phyloP scores from a whole-genome alignment of 1,284 basidiomycete species.

The Rhodotorula sp. region DNA sequence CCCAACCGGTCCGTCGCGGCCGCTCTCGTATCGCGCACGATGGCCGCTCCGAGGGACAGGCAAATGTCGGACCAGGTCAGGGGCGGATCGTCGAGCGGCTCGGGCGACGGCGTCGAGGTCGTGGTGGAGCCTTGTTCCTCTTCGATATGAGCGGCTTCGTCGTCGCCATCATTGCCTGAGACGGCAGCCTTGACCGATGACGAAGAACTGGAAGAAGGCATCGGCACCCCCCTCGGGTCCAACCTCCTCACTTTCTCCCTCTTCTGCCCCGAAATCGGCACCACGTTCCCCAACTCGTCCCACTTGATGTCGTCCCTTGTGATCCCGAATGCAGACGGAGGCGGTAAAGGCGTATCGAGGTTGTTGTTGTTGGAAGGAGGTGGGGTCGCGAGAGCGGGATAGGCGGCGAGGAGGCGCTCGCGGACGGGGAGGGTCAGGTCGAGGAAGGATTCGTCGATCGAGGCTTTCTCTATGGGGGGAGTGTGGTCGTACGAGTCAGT shows the following conservation, averaged over 20 bases:
- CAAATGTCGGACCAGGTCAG: conserved; percentile 90
- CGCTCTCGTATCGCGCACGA: conserved; percentile 72
- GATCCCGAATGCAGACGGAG: conserved; percentile 53
- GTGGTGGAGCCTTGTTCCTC: not conserved
- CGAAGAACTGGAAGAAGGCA: conserved; percentile 17
- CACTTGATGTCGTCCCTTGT: conserved; percentile 66
- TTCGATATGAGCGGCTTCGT: not conserved
- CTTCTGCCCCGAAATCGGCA: conserved; percentile 61
- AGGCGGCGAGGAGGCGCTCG: conserved; percentile 66
- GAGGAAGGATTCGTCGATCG: conserved; percentile 74
- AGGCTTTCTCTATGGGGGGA: conserved; percentile 54
- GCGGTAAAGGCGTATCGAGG: conserved; percentile 76
- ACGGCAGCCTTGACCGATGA: conserved; percentile 8
- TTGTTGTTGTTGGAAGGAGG: conserved; percentile 61
- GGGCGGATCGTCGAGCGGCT: conserved; percentile 20
- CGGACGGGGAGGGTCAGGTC: conserved; percentile 79
- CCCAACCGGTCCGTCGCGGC: conserved; percentile 66
- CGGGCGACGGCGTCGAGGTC: not conserved
- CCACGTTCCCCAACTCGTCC: conserved; percentile 65
- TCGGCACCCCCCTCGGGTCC: conserved; percentile 39
- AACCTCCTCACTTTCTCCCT: conserved; percentile 42
- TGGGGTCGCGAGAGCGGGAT: conserved; percentile 67
- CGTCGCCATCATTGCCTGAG: not conserved
- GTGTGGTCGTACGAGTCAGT: not conserved
- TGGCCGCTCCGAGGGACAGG: conserved; percentile 79